Percentiles rank a stretch among this genome's conserved stretches.
These are phyloP conservation scores for Saccharomyces eubayanus DNA, from an alignment of 805 yeast genomes.

Conservation along the genomic window DNA sequence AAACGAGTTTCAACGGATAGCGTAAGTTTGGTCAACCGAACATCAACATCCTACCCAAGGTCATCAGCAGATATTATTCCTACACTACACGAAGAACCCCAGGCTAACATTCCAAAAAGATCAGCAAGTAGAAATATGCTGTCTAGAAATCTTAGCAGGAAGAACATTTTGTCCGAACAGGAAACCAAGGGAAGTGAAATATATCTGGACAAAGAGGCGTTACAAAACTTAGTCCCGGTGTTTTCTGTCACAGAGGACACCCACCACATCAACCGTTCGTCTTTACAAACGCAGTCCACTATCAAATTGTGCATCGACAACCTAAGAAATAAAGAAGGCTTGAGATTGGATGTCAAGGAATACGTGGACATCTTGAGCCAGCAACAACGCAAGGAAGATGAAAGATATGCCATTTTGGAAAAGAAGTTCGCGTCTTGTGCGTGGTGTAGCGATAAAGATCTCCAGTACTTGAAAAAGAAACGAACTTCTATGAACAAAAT, in stretches of 20 bases:
- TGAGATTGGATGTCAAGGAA: slow-evolving; percentile 13
- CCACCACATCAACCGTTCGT: background rate
- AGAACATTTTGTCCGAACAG: background rate
- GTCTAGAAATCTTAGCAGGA: background rate
- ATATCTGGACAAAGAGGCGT: background rate
- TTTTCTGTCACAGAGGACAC: background rate
- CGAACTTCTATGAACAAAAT: slow-evolving; percentile 22
- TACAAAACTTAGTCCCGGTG: background rate
- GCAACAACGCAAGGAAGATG: slow-evolving; percentile 24
- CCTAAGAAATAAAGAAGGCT: slow-evolving; percentile 6
- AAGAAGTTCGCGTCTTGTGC: slow-evolving; percentile 19
- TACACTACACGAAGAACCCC: background rate
- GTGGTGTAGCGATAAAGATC: slow-evolving; percentile 26
- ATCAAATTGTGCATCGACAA: background rate
- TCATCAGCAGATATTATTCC: background rate
- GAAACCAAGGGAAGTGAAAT: background rate
- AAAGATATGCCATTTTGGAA: slow-evolving; percentile 21
- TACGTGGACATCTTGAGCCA: slow-evolving; percentile 19
- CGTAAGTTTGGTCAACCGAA: background rate
- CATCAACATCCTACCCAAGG: background rate
- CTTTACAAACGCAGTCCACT: background rate
- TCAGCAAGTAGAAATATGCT: background rate
- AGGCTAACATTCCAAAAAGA: background rate
- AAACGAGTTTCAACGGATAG: background rate
- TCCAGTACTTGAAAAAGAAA: slow-evolving; percentile 19